Conservation (phyloP, 2,329 filamentous ascomycete species). For the Pyrenophora seminiperda region DNA sequence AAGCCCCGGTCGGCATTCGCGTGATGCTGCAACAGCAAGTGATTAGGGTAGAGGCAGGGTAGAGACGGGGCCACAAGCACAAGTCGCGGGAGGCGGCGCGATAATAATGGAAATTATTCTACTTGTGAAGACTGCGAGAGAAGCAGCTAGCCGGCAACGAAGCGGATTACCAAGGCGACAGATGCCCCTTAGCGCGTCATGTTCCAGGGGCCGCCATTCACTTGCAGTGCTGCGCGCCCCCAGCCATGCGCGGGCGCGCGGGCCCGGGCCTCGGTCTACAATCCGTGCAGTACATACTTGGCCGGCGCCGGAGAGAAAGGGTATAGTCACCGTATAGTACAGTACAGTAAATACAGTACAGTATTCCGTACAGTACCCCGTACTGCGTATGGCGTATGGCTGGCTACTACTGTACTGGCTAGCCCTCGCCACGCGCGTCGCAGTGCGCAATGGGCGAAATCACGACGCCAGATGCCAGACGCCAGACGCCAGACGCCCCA, state of each 20-base stretch:
- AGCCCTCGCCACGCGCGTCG: too few relatives aligned
- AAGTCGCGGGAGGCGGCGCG: constrained; percentile 1
- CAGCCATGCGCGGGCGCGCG: constrained; percentile 11
- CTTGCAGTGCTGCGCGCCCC: not conserved
- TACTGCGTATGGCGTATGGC: too few relatives aligned
- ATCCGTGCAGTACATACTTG: not conserved
- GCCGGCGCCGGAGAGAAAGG: too few relatives aligned
- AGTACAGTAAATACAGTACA: too few relatives aligned
- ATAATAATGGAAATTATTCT: constrained; percentile 15
- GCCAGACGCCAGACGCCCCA: not conserved
- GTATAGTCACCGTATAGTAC: too few relatives aligned
- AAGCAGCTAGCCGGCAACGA: constrained; percentile 2
- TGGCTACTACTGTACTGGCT: too few relatives aligned
- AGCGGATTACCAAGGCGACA: constrained; percentile 14
- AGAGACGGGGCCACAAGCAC: not conserved
- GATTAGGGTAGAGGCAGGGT: not conserved
- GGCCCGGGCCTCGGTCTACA: constrained; percentile 1
- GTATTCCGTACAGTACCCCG: too few relatives aligned
- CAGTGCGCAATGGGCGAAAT: too few relatives aligned
- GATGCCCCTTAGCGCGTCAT: constrained; percentile 16
- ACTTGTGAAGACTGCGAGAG: constrained; percentile 11
- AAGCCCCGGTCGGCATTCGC: constrained; percentile 16
- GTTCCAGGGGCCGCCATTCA: constrained; percentile 13
- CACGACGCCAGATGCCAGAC: too few relatives aligned
- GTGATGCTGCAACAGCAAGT: constrained; percentile 1